Conservation (phyloP, 1,284 basidiomycete genomes). For the Hypsizygus ulmarius region DNA sequence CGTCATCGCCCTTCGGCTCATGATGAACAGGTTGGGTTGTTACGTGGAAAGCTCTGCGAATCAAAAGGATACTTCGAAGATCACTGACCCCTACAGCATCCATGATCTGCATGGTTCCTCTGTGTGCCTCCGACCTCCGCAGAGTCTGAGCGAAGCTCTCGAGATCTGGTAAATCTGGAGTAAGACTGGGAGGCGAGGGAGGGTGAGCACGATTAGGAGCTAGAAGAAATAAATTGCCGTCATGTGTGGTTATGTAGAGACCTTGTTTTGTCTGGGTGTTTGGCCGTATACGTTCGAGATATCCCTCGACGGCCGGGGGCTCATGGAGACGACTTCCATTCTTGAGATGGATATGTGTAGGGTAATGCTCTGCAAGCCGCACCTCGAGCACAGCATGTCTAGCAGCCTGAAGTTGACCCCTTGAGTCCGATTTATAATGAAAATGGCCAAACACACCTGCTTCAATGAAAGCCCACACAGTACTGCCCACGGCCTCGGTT, state of each 20-base stretch:
- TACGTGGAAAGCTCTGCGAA: slow-evolving; percentile 61
- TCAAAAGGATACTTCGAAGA: slow-evolving; percentile 59
- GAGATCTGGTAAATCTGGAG: slow-evolving; percentile 25
- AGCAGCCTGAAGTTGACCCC: slow-evolving; percentile 37
- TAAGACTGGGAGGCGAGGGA: slow-evolving; percentile 63
- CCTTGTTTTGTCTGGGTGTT: slow-evolving; percentile 58
- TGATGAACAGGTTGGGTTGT: slow-evolving; percentile 37
- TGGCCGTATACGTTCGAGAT: slow-evolving; percentile 67
- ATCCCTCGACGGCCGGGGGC: slow-evolving; percentile 79
- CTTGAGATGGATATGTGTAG: slow-evolving; percentile 51
- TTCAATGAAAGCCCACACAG: slow-evolving; percentile 70
- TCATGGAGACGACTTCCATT: slow-evolving; percentile 60
- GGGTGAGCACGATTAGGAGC: slow-evolving; percentile 55
- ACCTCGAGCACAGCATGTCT: slow-evolving; percentile 66
- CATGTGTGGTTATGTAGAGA: slow-evolving; percentile 72
- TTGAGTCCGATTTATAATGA: neutral
- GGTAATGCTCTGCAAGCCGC: slow-evolving; percentile 64
- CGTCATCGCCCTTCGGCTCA: slow-evolving; percentile 33
- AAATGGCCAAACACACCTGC: slow-evolving; percentile 43
- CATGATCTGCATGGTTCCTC: slow-evolving; percentile 67
- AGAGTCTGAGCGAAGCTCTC: slow-evolving; percentile 37
- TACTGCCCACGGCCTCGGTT: slow-evolving; percentile 66
- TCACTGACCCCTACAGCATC: slow-evolving; percentile 67
- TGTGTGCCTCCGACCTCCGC: slow-evolving; percentile 51
- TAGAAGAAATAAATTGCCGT: slow-evolving; percentile 69